These are phyloP conservation scores for Blastobotrys buckinghamii DNA, from an alignment of 1,139 yeast species.

Conservation along the genomic window DNA sequence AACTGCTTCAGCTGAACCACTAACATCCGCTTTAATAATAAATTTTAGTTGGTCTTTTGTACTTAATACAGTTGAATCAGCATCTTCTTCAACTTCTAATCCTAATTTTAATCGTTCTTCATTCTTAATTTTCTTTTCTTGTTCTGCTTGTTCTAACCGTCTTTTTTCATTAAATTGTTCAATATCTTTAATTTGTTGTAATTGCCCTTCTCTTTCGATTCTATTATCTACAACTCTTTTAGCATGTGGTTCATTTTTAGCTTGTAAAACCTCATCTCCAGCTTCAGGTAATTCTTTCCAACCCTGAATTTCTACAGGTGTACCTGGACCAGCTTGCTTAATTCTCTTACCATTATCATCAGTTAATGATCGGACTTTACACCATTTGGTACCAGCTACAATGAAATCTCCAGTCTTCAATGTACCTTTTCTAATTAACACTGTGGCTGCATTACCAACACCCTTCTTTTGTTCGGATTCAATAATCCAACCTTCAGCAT, in stretches of 20 bases:
- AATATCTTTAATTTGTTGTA: conserved; percentile 60
- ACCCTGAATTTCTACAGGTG: conserved; percentile 88
- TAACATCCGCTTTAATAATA: conserved; percentile 84
- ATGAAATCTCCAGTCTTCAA: conserved; percentile 62
- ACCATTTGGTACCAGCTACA: conserved; percentile 81
- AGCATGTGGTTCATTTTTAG: conserved; percentile 65
- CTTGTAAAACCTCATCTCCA: conserved; percentile 80
- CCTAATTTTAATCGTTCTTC: conserved; percentile 33
- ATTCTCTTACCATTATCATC: conserved; percentile 66
- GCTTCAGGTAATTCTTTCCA: conserved; percentile 94
- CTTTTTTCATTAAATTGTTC: conserved; percentile 59
- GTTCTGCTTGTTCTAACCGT: conserved; percentile 41
- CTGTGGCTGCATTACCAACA: conserved; percentile 81
- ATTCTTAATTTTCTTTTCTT: conserved; percentile 28
- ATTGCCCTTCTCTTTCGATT: conserved; percentile 47
- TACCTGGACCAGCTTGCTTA: conserved; percentile 74
- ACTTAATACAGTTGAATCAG: conserved; percentile 21
- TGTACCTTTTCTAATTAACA: conserved; percentile 74
- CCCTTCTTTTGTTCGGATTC: conserved; percentile 84
- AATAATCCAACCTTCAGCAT: conserved; percentile 82
- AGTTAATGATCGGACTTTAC: conserved; percentile 77
- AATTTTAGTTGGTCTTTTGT: conserved; percentile 43
- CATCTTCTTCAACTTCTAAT: conserved; percentile 29
- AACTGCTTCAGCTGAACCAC: conserved; percentile 60
- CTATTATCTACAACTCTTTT: conserved; percentile 70